Evolutionary conservation across 495 filamentous ascomycete species (phyloP).

Genomic region (Podospora conica): DNA sequence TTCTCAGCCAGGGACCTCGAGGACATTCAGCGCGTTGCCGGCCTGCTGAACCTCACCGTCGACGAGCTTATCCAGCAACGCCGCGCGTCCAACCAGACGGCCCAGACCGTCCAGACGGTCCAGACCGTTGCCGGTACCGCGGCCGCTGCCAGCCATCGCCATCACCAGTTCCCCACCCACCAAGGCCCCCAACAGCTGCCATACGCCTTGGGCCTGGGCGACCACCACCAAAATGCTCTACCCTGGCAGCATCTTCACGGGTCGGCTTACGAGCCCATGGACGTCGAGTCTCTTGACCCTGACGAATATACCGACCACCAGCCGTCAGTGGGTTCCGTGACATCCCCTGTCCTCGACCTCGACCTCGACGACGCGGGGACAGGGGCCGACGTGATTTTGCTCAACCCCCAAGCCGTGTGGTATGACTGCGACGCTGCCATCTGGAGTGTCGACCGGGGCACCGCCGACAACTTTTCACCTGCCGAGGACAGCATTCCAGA

Average conservation of each 20-base stretch:
- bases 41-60: constrained; percentile 24
- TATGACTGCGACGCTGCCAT: constrained; percentile 23
- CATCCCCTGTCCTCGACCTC: neutral
- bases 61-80: constrained; percentile 27
- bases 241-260: constrained; percentile 6
- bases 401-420: constrained; percentile 20
- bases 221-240: neutral
- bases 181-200: neutral
- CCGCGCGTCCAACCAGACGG: constrained; percentile 1
- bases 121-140: too few species aligned
- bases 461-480: neutral
- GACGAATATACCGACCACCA: constrained; percentile 3
- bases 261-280: neutral
- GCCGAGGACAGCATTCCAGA: neutral
- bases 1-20: constrained; percentile 23
- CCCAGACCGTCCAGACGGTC: too few species aligned
- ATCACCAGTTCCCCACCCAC: constrained; percentile 1
- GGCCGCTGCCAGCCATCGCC: neutral
- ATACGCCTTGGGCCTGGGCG: neutral
- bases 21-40: constrained; percentile 26
- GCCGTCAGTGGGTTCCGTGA: neutral
- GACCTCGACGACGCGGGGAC: neutral
- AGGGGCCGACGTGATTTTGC: constrained; percentile 14
- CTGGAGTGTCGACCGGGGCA: constrained; percentile 6
- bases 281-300: constrained; percentile 3